Percentiles rank a stretch among this genome's conserved stretches.
These are phyloP conservation scores for Globisporangium splendens DNA, from an alignment of 352 stramenopile species.

Conservation along the genomic window DNA sequence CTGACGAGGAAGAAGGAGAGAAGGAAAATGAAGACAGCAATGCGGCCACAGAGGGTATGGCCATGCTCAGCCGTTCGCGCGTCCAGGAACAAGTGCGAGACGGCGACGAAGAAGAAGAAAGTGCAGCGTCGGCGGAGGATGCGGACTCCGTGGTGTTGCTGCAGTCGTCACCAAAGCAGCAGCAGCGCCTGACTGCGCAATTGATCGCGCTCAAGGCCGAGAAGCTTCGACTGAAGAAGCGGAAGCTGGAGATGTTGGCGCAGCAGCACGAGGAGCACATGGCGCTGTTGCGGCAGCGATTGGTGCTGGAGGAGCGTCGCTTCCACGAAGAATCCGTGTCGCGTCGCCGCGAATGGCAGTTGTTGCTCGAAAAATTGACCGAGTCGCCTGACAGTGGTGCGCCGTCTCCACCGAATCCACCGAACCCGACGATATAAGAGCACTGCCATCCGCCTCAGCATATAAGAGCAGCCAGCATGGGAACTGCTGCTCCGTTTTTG, in stretches of 20 bases:
- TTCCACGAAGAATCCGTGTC: constrained; percentile 15
- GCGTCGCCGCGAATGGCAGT: constrained; percentile 15
- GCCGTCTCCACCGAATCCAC: neutral
- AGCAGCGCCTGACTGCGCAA: constrained; percentile 18
- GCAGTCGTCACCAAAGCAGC: constrained; percentile 2
- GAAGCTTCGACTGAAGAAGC: constrained; percentile 41
- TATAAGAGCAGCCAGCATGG: too few relatives aligned
- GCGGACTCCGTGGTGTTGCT: neutral
- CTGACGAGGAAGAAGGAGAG: neutral
- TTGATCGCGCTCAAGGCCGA: constrained; percentile 29
- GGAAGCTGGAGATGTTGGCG: constrained; percentile 31
- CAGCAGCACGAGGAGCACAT: constrained; percentile 36
- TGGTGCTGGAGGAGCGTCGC: constrained; percentile 22
- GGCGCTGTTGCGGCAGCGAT: constrained; percentile 23
- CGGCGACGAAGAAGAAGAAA: constrained; percentile 10
- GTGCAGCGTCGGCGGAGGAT: neutral
- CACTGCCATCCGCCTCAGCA: too few relatives aligned
- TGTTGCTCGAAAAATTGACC: constrained; percentile 9
- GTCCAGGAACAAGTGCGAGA: constrained; percentile 1
- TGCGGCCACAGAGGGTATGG: constrained; percentile 6
- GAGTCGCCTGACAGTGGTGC: neutral
- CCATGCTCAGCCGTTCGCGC: constrained; percentile 4
- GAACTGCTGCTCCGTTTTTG: too few relatives aligned
- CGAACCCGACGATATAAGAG: neutral
- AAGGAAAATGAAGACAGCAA: constrained; percentile 7